Base-by-base conservation (phyloP, 768 basidiomycete species). In the Lactarius deliciosus region DNA sequence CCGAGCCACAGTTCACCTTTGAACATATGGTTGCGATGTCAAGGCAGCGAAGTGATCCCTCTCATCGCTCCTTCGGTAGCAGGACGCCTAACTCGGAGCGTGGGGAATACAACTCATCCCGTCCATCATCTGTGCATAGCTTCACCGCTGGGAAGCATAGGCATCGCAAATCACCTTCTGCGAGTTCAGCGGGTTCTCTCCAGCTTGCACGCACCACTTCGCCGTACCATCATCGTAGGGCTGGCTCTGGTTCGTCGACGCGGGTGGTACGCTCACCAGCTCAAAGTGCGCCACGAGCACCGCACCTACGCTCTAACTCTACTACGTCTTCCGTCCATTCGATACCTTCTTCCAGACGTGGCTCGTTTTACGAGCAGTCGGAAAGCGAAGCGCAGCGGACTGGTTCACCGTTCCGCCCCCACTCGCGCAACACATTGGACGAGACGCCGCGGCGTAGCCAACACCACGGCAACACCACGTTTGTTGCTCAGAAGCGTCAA, bases 61-160 rank as follows among this genome's bases (percentile, higher is more conserved):
- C 86, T 11, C 83, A 92, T 22, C 82, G 86, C 13, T 92, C 91
- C 3, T 83, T 89, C 64, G 91, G 90, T 1, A 88, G 82, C 70
- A 90, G 90, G 63, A 96, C 95, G 0, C 95, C 94, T 0, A 94
- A 90, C 60, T 94, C 93, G 34, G 95, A 97, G 70, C 81, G 83
- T 56, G 91, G 89, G 15, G 91, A 91, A 11, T 81, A 83, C 73
- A 81, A 87, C 20, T 55, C 68, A 28, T 96, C 93, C 1, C 80
- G 93, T 30, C 92, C 94, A 1, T 91, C 91, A 0, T 95, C 94
- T 0, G 81, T 92, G n/a, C 87, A 83, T n/a, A 95, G 92, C 70
- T 83, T 90, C 74, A 83, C 84, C 13, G 81, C 82, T 77, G 75
- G 66, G 61, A 85, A 84, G 69, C 82, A 77, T 50, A 81, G 85